Evolutionary conservation across 192 early-diverging fungal genomes (phyloP).

Genomic region (Coemansia sp.): DNA sequence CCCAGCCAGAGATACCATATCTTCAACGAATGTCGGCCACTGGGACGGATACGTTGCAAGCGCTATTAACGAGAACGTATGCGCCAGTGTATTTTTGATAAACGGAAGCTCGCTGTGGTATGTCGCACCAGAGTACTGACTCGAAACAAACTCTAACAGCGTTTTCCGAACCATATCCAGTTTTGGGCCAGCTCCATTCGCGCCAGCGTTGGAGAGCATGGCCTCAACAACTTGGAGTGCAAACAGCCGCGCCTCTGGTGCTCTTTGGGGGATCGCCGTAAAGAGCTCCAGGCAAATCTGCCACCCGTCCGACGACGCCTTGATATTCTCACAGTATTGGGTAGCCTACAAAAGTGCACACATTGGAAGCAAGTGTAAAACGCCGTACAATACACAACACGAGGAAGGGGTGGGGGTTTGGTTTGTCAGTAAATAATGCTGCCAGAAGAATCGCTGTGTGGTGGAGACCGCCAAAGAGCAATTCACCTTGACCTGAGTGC

Average conservation of each 20-base stretch:
- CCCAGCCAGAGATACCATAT: slow-evolving; percentile 69
- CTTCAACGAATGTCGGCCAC: slow-evolving; percentile 88
- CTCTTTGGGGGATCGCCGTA: slow-evolving; percentile 69
- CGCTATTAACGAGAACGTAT: slow-evolving; percentile 78
- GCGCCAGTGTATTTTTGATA: slow-evolving; percentile 82
- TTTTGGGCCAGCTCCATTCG: slow-evolving; percentile 39
- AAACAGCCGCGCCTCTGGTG: slow-evolving; percentile 80
- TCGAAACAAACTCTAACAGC: slow-evolving; percentile 45
- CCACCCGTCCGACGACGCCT: slow-evolving; percentile 79
- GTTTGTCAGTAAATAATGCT: neutral
- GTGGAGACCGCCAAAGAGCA: neutral
- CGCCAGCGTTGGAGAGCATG: slow-evolving; percentile 31
- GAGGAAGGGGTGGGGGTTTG: too few relatives aligned
- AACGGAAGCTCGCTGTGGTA: slow-evolving; percentile 51
- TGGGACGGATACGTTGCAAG: slow-evolving; percentile 76
- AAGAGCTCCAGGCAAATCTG: slow-evolving; percentile 80
- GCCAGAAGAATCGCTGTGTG: neutral
- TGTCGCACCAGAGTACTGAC: slow-evolving; percentile 33
- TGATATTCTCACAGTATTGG: slow-evolving; percentile 80
- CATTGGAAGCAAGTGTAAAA: neutral
- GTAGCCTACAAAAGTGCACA: slow-evolving; percentile 61
- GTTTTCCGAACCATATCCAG: slow-evolving; percentile 26
- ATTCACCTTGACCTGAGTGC: neutral
- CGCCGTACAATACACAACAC: neutral
- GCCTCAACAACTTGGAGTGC: slow-evolving; percentile 79